A percentile compares a stretch with the other conserved stretches of the same genome.
Conservation (phyloP, 768 basidiomycete species). For the Panaeolus cyanescens region DNA sequence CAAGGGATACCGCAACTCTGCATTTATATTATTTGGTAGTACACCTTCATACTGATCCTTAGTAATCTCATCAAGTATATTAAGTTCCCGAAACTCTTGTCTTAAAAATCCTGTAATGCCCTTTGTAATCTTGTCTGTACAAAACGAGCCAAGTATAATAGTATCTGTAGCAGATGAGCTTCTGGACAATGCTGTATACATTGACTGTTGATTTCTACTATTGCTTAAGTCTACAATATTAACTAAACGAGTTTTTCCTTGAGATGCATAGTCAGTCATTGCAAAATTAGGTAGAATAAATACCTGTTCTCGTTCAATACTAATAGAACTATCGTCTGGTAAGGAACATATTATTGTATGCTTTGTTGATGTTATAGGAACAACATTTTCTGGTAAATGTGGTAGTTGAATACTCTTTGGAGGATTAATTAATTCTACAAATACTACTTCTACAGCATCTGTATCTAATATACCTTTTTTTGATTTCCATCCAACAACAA, state of each 20-base stretch:
- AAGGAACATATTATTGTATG: constrained; percentile 4
- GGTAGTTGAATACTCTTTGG: constrained; percentile 18
- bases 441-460: constrained; percentile 26
- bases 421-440: constrained; percentile 26
- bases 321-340: constrained; percentile 15
- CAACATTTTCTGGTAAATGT: constrained; percentile 29
- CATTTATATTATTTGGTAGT: constrained; percentile 14
- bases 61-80: constrained; percentile 16
- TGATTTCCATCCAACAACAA: constrained; percentile 27
- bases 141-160: constrained; percentile 22
- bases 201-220: constrained; percentile 20
- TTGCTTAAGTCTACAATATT: constrained; percentile 32
- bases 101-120: constrained; percentile 8
- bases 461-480: constrained; percentile 10
- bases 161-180: constrained; percentile 29
- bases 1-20: too few species aligned
- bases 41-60: constrained; percentile 16
- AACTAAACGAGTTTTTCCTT: constrained; percentile 27
- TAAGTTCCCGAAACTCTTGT: constrained; percentile 15
- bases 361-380: constrained; percentile 13
- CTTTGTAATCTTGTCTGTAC: constrained; percentile 10
- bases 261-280: constrained; percentile 35
- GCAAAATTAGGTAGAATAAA: constrained; percentile 28
- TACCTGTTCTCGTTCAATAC: constrained; percentile 24
- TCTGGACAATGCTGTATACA: constrained; percentile 31